Evolutionary conservation across 345 rosid species (phyloP).

Genomic region (Noccaea caerulescens): DNA sequence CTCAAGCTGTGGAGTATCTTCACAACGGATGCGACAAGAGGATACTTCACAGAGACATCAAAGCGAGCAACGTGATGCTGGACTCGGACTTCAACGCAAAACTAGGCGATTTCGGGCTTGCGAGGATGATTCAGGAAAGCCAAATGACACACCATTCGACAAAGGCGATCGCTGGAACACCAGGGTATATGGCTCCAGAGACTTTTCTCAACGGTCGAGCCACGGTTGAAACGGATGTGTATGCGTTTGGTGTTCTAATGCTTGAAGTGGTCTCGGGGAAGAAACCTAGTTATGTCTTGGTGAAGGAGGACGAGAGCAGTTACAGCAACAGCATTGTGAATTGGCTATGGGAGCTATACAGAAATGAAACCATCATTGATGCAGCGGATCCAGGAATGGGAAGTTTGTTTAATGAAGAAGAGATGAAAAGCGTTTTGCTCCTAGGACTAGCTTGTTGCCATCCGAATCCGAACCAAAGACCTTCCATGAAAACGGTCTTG

Average conservation of each 20-base stretch:
- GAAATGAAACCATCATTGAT: constrained; percentile 48
- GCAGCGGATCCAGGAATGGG: constrained; percentile 64
- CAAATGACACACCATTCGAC: constrained; percentile 78
- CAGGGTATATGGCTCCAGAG: constrained; percentile 89
- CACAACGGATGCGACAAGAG: constrained; percentile 66
- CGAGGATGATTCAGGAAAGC: constrained; percentile 59
- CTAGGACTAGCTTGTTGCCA: constrained; percentile 84
- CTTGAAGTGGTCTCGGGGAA: constrained; percentile 67
- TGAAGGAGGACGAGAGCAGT: constrained; percentile 37
- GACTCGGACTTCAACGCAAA: constrained; percentile 61
- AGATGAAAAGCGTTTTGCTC: constrained; percentile 54
- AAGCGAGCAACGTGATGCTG: constrained; percentile 79
- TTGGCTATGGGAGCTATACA: constrained; percentile 69
- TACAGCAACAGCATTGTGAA: constrained; percentile 63
- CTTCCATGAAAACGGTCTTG: constrained; percentile 61
- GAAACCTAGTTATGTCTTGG: constrained; percentile 49
- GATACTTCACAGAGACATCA: constrained; percentile 75
- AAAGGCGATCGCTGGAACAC: constrained; percentile 72
- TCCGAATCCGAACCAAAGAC: constrained; percentile 74
- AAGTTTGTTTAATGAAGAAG: constrained; percentile 43
- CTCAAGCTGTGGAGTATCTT: constrained; percentile 74
- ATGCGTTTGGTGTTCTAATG: constrained; percentile 67
- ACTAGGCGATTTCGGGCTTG: constrained; percentile 82
- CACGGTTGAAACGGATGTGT: constrained; percentile 67
- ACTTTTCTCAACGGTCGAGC: constrained; percentile 63